A percentile compares a stretch with the other conserved stretches of the same genome.
phyloP scores from a whole-genome alignment of 352 stramenopile genomes.

The Peronospora belbahrii region DNA sequence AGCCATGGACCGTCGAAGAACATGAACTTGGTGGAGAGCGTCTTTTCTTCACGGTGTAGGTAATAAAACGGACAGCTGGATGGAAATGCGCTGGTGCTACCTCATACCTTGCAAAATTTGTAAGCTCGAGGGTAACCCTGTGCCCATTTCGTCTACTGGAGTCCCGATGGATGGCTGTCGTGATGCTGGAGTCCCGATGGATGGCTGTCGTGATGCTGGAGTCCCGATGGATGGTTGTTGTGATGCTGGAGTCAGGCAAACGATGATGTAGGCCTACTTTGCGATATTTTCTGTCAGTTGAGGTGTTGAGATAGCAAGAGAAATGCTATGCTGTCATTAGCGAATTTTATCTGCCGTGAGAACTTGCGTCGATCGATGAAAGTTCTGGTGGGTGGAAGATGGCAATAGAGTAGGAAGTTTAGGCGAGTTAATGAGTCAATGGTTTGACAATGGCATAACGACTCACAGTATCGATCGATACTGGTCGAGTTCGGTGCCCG shows the following conservation, averaged over 20 bases:
- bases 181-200: too few relatives aligned
- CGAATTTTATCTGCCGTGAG: slow-evolving; percentile 75
- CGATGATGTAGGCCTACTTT: slow-evolving; percentile 26
- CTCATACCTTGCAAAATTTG: slow-evolving; percentile 51
- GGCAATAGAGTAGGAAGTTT: slow-evolving; percentile 47
- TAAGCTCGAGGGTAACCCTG: slow-evolving; percentile 42
- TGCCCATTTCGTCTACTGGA: slow-evolving; percentile 53
- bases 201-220: too few relatives aligned
- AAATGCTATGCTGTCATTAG: slow-evolving; percentile 40
- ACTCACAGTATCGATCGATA: slow-evolving; percentile 34
- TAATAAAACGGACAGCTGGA: slow-evolving; percentile 59
- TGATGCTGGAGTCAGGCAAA: slow-evolving; percentile 39
- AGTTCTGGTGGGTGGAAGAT: slow-evolving; percentile 10
- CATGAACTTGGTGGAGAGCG: slow-evolving; percentile 10
- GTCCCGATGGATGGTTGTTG: slow-evolving; percentile 51
- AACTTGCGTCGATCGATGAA: slow-evolving; percentile 15
- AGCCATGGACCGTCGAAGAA: slow-evolving; percentile 37
- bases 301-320: slow-evolving; percentile 57
- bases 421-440: slow-evolving; percentile 58
- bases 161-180: too few relatives aligned
- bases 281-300: slow-evolving; percentile 68
- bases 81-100: slow-evolving; percentile 78
- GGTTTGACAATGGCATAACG: slow-evolving; percentile 62
- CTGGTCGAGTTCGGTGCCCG: slow-evolving; percentile 35
- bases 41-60: slow-evolving; percentile 22